These are phyloP conservation scores for Mortierella antarctica DNA, from an alignment of 192 early-diverging fungal genomes.

Conservation along the genomic window DNA sequence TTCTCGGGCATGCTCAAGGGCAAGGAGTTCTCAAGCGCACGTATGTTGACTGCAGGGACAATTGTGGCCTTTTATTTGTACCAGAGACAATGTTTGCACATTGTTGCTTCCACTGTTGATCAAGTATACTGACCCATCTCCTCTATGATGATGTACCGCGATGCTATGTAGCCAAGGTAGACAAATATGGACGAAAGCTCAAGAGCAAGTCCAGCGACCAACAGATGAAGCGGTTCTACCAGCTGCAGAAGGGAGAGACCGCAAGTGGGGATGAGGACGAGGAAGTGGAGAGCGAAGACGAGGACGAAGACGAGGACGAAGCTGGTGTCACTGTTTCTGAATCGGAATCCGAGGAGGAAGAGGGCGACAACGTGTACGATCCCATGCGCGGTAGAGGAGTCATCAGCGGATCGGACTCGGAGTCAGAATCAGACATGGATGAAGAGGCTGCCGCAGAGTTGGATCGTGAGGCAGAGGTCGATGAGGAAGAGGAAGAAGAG, in stretches of 20 bases:
- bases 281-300: constrained; percentile 30
- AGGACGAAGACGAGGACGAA: constrained; percentile 57
- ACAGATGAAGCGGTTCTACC: constrained; percentile 82
- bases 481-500: constrained; percentile 58
- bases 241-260: constrained; percentile 66
- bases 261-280: constrained; percentile 50
- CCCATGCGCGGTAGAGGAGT: constrained; percentile 86
- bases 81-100: background rate
- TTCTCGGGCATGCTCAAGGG: constrained; percentile 85
- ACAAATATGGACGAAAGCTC: constrained; percentile 79
- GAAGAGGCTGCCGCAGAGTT: constrained; percentile 56
- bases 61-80: too few relatives aligned
- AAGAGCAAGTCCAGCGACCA: constrained; percentile 56
- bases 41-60: constrained; percentile 33
- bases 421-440: constrained; percentile 58
- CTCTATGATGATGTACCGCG: background rate
- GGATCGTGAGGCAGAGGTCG: constrained; percentile 52
- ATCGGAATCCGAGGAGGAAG: constrained; percentile 50
- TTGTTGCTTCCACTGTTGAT: background rate
- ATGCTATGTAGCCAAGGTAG: constrained; percentile 66
- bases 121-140: background rate
- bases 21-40: constrained; percentile 66
- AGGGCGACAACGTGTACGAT: constrained; percentile 61
- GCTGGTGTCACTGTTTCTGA: constrained; percentile 26
- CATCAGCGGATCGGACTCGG: constrained; percentile 66